Evolutionary conservation across 345 rosid genomes (phyloP).

Genomic region (Lepidium aucheri): DNA sequence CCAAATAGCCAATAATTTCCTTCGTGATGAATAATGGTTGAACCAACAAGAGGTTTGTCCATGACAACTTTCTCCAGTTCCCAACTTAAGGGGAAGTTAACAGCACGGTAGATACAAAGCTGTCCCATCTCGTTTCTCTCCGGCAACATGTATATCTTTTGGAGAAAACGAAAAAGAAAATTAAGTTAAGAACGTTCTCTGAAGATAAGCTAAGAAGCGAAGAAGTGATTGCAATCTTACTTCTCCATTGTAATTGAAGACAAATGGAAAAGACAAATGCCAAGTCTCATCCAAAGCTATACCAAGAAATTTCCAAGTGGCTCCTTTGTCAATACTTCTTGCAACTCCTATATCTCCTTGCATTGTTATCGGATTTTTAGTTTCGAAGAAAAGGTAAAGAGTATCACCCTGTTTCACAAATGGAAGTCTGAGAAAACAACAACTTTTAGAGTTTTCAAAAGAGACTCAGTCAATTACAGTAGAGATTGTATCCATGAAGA

Average conservation of each 20-base stretch:
- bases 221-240: conserved; percentile 37
- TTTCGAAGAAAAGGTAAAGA: conserved; percentile 72
- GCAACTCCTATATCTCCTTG: conserved; percentile 98
- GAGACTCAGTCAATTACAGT: background rate
- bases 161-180: background rate
- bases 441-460: background rate
- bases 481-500: background rate
- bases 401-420: conserved; percentile 44
- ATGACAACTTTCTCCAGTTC: conserved; percentile 54
- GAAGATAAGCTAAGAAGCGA: background rate
- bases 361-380: conserved; percentile 66
- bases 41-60: conserved; percentile 66
- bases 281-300: conserved; percentile 88
- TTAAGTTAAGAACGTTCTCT: background rate
- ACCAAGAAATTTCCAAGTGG: conserved; percentile 88
- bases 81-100: conserved; percentile 78
- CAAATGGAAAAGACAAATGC: conserved; percentile 92
- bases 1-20: conserved; percentile 77
- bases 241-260: conserved; percentile 62
- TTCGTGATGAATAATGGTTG: conserved; percentile 48
- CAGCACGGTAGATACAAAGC: conserved; percentile 70
- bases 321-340: conserved; percentile 72
- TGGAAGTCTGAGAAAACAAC: too few relatives aligned
- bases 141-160: conserved; percentile 94
- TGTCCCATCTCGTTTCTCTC: conserved; percentile 69